Base-by-base conservation (phyloP, 73 alveolate species). In the Effrenium voratum region DNA sequence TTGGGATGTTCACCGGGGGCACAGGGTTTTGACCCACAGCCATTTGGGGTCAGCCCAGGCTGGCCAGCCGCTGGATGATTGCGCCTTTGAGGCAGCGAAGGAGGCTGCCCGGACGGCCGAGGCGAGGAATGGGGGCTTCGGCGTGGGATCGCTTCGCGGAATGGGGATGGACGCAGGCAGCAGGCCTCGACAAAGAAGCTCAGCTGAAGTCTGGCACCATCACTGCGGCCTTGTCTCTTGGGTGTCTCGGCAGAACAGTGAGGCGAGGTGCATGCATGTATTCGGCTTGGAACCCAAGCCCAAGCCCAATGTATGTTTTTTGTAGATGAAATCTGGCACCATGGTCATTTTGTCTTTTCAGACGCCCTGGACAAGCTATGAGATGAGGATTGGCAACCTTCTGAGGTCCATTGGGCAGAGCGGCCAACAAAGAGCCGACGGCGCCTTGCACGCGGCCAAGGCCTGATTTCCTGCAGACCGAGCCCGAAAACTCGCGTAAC, bases 151-250 rank as follows among this genome's bases (percentile, higher is more conserved):
- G 22, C 16, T 57, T 55, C 22, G 12, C 22, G 12, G 72, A 57
- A 57, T 57, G 1, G 72, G 28, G 72, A 57, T 1, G n/a, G 0
- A 57, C 28, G 34, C 0, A 82, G 92, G 92, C 92, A n/a, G 49
- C 46, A 22, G 92, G 92, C 16, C 26, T 82, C 34, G 92, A 82
- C 75, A 50, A 36, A 22, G 52, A 10, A 5, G 75, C 73, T n/a
- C 92, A 82, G 75, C 75, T 82, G 92, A 82, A 82, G 24, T 72
- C 92, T 19, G 92, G 92, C 38, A 41, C 73, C 52, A 73, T 82
- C 46, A 41, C 92, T 2, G 92, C 92, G 4, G 92, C 92, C 15
- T 34, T 82, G 92, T 82, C 92, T 30, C 50, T 82, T 72, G 76
- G 38, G 92, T 82, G 52, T 36, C 92, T 34, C n/a, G 92, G 40